A percentile compares a stretch with the other conserved stretches of the same genome.
Conservation (phyloP, 306 rosid genomes). For the Vigna hirtella region DNA sequence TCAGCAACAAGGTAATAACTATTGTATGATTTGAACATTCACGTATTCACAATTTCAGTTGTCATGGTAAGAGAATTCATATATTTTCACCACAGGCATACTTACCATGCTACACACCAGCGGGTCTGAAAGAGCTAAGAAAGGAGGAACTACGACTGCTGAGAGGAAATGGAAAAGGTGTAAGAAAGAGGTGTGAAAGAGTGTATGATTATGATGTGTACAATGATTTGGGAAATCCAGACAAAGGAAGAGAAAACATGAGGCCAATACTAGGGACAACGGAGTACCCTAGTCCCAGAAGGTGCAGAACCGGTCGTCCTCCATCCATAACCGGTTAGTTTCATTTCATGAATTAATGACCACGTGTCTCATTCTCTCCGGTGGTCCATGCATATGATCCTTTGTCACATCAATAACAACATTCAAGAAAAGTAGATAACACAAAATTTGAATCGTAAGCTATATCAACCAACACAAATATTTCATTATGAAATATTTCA, state of each 20-base stretch:
- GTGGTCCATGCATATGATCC: background rate
- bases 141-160: conserved; percentile 44
- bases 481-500: background rate
- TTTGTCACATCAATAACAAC: background rate
- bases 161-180: conserved; percentile 52
- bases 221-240: conserved; percentile 25
- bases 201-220: conserved; percentile 42
- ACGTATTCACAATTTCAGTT: too few species aligned
- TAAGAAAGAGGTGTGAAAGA: conserved; percentile 37
- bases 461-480: background rate
- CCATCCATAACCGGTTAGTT: conserved; percentile 17
- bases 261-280: conserved; percentile 50
- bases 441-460: background rate
- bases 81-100: conserved; percentile 31
- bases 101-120: conserved; percentile 51
- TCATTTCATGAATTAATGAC: background rate
- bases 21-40: too few species aligned
- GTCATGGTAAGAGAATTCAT: too few species aligned
- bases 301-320: conserved; percentile 57
- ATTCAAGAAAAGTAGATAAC: background rate
- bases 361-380: background rate
- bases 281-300: conserved; percentile 43
- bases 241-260: background rate
- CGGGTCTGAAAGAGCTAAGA: conserved; percentile 47
- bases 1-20: conserved; percentile 44